Conservation (phyloP, 73 alveolate species). For the Paramecium biaurelia region DNA sequence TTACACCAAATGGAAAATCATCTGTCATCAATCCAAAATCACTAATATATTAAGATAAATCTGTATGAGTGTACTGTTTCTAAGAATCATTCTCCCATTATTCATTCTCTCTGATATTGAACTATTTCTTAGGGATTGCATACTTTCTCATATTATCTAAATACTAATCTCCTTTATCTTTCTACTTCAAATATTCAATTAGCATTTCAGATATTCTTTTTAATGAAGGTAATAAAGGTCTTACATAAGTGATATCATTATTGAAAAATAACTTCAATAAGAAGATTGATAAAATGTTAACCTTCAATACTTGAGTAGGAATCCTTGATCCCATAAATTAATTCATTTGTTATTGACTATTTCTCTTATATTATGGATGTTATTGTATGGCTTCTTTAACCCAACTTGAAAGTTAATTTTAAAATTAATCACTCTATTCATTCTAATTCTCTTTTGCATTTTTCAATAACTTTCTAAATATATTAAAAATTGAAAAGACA, state of each 20-base stretch:
- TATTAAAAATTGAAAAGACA: not conserved
- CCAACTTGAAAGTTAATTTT: not conserved
- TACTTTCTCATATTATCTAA: not conserved
- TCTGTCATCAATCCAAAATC: not conserved
- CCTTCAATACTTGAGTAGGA: not conserved
- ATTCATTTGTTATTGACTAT: not conserved
- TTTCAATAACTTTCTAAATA: not conserved
- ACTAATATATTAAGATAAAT: not conserved
- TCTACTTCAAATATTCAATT: not conserved
- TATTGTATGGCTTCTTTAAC: not conserved
- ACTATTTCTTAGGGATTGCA: not conserved
- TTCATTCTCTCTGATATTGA: not conserved
- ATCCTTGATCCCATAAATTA: not conserved
- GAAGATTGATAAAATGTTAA: not conserved
- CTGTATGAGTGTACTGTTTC: not conserved
- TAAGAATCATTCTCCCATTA: not conserved
- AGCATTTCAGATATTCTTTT: conserved; percentile 30
- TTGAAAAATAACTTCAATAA: conserved; percentile 16
- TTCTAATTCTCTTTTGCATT: not conserved
- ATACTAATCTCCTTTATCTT: conserved; percentile 20
- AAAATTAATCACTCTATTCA: not conserved
- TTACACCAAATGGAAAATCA: conserved; percentile 40
- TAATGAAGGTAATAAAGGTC: not conserved
- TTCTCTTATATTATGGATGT: not conserved
- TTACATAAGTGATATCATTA: not conserved